A percentile compares a stretch with the other conserved stretches of the same genome.
These are phyloP conservation scores for Clonostachys chloroleuca DNA, from an alignment of 2,329 filamentous ascomycete species.

Conservation along the genomic window DNA sequence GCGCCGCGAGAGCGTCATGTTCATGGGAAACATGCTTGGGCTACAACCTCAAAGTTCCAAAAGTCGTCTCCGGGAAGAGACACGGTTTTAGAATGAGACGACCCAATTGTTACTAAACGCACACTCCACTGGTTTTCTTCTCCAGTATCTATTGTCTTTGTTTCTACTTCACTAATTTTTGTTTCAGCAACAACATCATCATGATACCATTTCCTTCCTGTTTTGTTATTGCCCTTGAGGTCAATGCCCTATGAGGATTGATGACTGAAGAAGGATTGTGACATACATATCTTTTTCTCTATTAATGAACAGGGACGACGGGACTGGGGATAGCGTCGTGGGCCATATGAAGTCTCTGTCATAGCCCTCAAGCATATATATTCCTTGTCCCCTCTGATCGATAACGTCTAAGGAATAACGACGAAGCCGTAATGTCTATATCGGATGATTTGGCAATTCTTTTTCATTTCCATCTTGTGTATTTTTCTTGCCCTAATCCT, in stretches of 20 bases:
- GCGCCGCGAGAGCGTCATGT: conserved; percentile 58
- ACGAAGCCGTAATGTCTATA: no score
- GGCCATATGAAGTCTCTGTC: no score
- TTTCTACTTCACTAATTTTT: neutral
- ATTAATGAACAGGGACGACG: neutral
- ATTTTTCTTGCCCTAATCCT: no score
- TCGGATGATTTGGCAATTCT: no score
- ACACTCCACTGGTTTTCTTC: neutral
- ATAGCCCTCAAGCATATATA: no score
- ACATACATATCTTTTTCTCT: neutral
- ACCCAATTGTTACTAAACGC: no score
- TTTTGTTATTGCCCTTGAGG: no score
- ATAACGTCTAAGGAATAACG: no score
- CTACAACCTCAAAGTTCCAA: conserved; percentile 45
- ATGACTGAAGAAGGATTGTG: neutral
- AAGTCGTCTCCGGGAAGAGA: conserved; percentile 50
- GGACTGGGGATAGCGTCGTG: no score
- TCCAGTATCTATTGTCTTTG: neutral
- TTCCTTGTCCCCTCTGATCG: no score
- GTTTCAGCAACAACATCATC: neutral
- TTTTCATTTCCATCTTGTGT: no score
- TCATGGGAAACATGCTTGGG: conserved; percentile 41
- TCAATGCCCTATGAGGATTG: no score
- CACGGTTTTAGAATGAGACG: conserved; percentile 14
- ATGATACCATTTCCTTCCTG: conserved; percentile 4